Percentiles rank a stretch among this genome's conserved stretches.
These are phyloP conservation scores for Zygnema circumcarinatum DNA, from an alignment of 139 green algal genomes.

Conservation along the genomic window DNA sequence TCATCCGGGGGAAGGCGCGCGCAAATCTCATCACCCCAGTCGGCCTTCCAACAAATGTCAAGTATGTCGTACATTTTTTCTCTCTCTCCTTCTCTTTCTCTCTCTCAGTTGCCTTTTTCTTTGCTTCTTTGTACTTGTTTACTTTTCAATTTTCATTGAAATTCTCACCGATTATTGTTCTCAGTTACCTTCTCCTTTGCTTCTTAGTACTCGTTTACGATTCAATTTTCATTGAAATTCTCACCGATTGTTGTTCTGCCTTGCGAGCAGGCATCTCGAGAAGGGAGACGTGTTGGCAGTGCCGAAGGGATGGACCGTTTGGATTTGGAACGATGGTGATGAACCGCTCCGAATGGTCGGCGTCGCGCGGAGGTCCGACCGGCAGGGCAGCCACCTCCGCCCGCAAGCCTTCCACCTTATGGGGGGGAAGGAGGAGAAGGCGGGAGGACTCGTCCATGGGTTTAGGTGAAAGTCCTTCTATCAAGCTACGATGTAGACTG, in stretches of 20 bases:
- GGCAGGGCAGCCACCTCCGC: background rate
- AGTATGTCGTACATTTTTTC: too few species aligned
- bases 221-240: background rate
- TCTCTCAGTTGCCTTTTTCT: too few species aligned
- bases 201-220: background rate
- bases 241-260: too few species aligned
- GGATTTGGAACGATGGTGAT: background rate
- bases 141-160: background rate
- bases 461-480: background rate
- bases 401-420: background rate
- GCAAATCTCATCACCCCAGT: too few species aligned
- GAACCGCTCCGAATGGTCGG: background rate
- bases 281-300: slow-evolving; percentile 6
- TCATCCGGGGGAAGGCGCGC: too few species aligned
- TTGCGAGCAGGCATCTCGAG: slow-evolving; percentile 7
- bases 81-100: too few species aligned
- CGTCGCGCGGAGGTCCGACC: background rate
- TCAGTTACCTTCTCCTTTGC: too few species aligned
- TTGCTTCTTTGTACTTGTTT: background rate
- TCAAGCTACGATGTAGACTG: background rate
- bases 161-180: too few species aligned
- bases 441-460: background rate
- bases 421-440: background rate
- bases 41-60: too few species aligned
- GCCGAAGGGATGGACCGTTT: background rate